Percentiles rank a stretch among this genome's conserved stretches.
Evolutionary conservation across 306 rosid genomes (phyloP).

Genomic region (Fagus sylvatica): DNA sequence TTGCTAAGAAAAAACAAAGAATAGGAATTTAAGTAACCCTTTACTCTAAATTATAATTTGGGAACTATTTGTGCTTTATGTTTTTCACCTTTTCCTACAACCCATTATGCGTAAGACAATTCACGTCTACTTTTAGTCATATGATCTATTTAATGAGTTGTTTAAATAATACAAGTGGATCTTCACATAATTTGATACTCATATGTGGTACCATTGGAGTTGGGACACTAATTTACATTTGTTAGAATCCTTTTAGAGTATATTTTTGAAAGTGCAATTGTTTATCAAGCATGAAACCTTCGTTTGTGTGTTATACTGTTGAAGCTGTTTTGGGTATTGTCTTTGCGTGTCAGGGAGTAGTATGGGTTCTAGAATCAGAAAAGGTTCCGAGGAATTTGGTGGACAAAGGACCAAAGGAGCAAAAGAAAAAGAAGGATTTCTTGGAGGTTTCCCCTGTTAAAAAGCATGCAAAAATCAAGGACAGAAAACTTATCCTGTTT

Average conservation of each 20-base stretch:
- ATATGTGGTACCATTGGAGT: too few species aligned
- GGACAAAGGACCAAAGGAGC: constrained; percentile 53
- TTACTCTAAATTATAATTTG: neutral
- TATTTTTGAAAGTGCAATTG: neutral
- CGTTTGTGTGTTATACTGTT: neutral
- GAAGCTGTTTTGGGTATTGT: constrained; percentile 23
- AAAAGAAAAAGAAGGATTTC: constrained; percentile 57
- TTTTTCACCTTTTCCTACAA: neutral
- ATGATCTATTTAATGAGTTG: too few species aligned
- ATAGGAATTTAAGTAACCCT: neutral
- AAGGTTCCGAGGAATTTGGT: constrained; percentile 47
- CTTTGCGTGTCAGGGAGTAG: constrained; percentile 57
- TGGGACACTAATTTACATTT: too few species aligned
- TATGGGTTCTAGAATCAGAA: constrained; percentile 81
- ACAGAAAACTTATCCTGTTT: constrained; percentile 46
- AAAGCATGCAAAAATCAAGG: constrained; percentile 61
- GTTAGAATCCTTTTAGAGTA: too few species aligned
- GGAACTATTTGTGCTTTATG: neutral
- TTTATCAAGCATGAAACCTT: neutral
- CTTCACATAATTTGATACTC: too few species aligned
- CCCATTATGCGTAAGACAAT: too few species aligned
- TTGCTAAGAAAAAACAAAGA: neutral
- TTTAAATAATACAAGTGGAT: too few species aligned
- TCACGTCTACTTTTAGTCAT: too few species aligned
- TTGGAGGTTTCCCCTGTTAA: constrained; percentile 66